Evolutionary conservation across 495 filamentous ascomycete species (phyloP), one percentile per base, ranked within the genome.

Genomic region (Jackrogersella minutella): DNA sequence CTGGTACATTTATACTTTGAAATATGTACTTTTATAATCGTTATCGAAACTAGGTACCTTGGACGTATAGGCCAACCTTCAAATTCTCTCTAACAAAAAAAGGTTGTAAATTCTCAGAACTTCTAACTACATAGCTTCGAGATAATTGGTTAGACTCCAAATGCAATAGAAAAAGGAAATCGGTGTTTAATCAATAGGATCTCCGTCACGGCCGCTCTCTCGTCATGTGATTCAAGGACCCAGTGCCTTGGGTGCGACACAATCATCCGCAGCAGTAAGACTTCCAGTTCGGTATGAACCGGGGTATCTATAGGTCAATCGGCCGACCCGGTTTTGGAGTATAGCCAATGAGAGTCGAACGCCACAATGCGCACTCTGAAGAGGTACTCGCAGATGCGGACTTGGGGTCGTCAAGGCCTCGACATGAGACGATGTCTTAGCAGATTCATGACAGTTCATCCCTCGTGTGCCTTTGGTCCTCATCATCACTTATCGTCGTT

Each of bases 381-480:
- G 52, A 64, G 66, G 66, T 74, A 73, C 70, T 74, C 72, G 70
- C 70, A 74, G 69, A 71, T 71, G 70, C 69, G 70, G 55, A 69
- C 70, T 71, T 73, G 70, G 70, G 69, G 70, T 69, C 47, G 63
- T 73, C 72, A 54, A 68, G 65, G 54, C 65, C 63, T 74, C 72
- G 70, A 70, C 70, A 71, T 73, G 64, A 69, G 68, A 68, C 68
- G 69, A 64, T 74, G 72, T 74, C 72, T 74, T 71, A 69, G 66
- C 66, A 70, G 69, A 73, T 74, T 71, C 68, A 66, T 74, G 69
- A 73, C 70, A 74, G 69, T 74, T 74, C 72, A 74, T 58, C 71
- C 64, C 66, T 72, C 64, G 68, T 73, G 64, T 57, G 66, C 55
- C 70, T 71, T 74, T 69, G 70, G 70, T 65, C 52, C 64, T 73